Evolutionary conservation across 257 asterid genomes (phyloP).

Genomic region (Craterostigma plantagineum): DNA sequence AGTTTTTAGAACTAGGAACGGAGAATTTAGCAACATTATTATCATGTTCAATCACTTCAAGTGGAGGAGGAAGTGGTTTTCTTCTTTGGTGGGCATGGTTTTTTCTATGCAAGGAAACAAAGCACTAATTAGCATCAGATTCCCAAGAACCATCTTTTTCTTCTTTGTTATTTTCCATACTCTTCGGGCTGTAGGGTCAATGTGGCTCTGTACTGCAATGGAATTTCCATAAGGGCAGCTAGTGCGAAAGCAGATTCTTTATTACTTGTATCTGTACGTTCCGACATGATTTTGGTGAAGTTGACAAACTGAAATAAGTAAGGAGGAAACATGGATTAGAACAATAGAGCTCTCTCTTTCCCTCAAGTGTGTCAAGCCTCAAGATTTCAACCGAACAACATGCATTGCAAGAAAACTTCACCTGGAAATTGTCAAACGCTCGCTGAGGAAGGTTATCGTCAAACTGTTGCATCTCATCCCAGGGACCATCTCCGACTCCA

Average conservation of each 20-base stretch:
- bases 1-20: conserved; percentile 16
- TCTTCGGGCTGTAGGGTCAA: conserved; percentile 25
- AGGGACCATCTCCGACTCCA: conserved; percentile 94
- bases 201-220: conserved; percentile 61
- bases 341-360: no score
- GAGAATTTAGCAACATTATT: conserved; percentile 15
- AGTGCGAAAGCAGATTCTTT: conserved; percentile 73
- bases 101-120: conserved; percentile 16
- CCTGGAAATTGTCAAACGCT: conserved; percentile 82
- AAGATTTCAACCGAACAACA: no score
- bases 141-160: conserved; percentile 2
- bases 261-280: conserved; percentile 24
- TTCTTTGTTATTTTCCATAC: conserved; percentile 28
- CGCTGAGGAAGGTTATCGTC: conserved; percentile 81
- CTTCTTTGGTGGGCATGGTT: conserved; percentile 18
- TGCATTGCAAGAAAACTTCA: conserved; percentile 6
- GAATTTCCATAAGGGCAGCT: conserved; percentile 89
- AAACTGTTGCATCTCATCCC: conserved; percentile 77
- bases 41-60: conserved; percentile 41
- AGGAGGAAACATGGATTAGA: no score
- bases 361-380: no score
- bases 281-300: conserved; percentile 62
- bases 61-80: conserved; percentile 66
- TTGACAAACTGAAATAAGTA: conserved; percentile 46
- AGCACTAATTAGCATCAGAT: background rate